Evolutionary conservation across 2,329 filamentous ascomycete species (phyloP), one percentile per base, ranked within the genome.

Genomic region (Clarireedia monteithiana): DNA sequence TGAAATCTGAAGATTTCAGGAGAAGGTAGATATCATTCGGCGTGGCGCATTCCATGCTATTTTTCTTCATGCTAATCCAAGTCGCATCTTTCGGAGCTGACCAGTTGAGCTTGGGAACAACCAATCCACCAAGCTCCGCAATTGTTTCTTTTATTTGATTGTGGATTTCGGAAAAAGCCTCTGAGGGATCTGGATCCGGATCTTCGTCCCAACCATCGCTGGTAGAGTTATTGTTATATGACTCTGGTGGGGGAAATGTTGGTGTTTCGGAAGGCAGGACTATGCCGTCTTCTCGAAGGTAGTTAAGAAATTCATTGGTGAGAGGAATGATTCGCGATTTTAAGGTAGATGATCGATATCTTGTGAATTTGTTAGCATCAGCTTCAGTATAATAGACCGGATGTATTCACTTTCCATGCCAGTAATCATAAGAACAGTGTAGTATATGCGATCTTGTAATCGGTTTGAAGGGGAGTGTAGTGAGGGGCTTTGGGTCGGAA

Each of bases 91-190:
- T 96, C 4, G 94, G 94, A 4, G 91, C 86, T 5, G 91, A 96
- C 94, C 94, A 99, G 74, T 97, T 97, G 48, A 99, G 76, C 72
- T 99, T 99, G 0, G 94, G 94, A 1, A 88, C 85, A 7, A 96
- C 91, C 58, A 85, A 83, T 58, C 92, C 92, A 15, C 89, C 91
- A 1, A 97, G 80, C 64, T 91, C 87, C 12, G 77, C 72, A 60
- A 99, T 96, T 44, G 82, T 88, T 24, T 82, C 76, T 69, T 85
- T 86, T 70, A 99, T 90, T 56, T 80, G 73, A 46, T 83, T 76
- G 71, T 99, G 94, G 2, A 91, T 80, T 38, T 89, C 86, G 7
- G 84, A 73, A 73, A 89, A 84, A 39, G 60, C 24, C 2, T 60
- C 56, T 6, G 64, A 65, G 7, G 65, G 67, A 34, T 70, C 68